Percentiles rank a stretch among this genome's conserved stretches.
These are phyloP conservation scores for Fomitopsis pinicola DNA, from an alignment of 1,284 basidiomycete species.

Conservation along the genomic window DNA sequence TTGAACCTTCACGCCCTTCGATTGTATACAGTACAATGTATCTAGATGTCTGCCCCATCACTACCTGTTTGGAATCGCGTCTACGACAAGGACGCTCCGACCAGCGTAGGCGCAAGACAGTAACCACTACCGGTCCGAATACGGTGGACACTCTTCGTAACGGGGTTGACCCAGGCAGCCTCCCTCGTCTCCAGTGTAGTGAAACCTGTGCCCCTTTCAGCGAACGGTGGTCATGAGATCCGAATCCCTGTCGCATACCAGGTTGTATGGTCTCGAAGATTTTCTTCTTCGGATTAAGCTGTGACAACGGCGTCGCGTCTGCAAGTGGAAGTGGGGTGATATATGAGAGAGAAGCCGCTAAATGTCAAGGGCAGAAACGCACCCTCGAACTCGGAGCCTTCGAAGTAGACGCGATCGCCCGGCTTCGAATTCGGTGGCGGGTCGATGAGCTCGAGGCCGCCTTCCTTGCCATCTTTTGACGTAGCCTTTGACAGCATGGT, in stretches of 20 bases:
- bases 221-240: not conserved
- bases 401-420: slow-evolving; percentile 92
- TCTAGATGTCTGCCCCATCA: not conserved
- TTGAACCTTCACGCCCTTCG: not conserved
- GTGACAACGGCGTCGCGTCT: slow-evolving; percentile 72
- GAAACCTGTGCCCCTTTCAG: slow-evolving; percentile 50
- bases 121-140: slow-evolving; percentile 85
- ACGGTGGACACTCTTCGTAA: slow-evolving; percentile 75
- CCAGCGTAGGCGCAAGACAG: slow-evolving; percentile 76
- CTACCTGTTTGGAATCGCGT: not conserved
- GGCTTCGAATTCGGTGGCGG: slow-evolving; percentile 85
- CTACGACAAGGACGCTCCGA: slow-evolving; percentile 86
- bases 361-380: slow-evolving; percentile 18
- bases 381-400: slow-evolving; percentile 83
- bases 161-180: slow-evolving; percentile 88
- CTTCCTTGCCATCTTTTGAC: slow-evolving; percentile 84
- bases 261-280: slow-evolving; percentile 95
- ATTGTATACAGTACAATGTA: slow-evolving; percentile 12
- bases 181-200: slow-evolving; percentile 83
- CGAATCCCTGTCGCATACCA: slow-evolving; percentile 35
- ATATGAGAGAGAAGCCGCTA: not conserved
- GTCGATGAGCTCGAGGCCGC: slow-evolving; percentile 86
- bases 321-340: not conserved
- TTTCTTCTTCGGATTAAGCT: slow-evolving; percentile 97
- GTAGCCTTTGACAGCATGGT: slow-evolving; percentile 57